phyloP scores from a whole-genome alignment of 768 basidiomycete species.

The Tubosaeta sp. region DNA sequence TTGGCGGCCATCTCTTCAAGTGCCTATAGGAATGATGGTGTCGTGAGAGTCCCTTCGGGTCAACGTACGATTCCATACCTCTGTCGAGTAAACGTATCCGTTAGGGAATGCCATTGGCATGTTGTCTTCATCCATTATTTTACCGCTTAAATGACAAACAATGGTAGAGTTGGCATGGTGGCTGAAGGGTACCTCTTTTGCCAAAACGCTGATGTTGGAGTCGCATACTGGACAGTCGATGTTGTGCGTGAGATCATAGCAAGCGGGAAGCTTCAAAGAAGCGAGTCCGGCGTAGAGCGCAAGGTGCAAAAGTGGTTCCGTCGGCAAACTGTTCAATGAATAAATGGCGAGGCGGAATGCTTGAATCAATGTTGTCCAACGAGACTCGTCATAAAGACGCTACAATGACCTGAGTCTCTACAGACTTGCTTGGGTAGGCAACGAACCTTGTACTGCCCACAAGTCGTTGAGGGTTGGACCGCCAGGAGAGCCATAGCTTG shows the following conservation, averaged over 20 bases:
- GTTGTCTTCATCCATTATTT: constrained; percentile 94
- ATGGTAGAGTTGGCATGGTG: constrained; percentile 96
- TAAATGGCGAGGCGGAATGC: constrained; percentile 87
- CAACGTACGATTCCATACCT: constrained; percentile 44
- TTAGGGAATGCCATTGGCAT: constrained; percentile 89
- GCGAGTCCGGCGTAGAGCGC: constrained; percentile 90
- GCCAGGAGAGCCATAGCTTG: constrained; percentile 76
- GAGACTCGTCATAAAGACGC: constrained; percentile 76
- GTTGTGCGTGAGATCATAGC: constrained; percentile 66
- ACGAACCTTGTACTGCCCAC: constrained; percentile 75
- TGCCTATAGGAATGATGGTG: constrained; percentile 45
- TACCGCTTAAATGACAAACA: constrained; percentile 85
- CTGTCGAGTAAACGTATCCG: constrained; percentile 90
- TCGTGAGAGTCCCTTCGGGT: constrained; percentile 10
- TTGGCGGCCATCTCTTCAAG: constrained; percentile 83
- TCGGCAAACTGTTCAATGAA: constrained; percentile 80
- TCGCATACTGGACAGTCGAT: constrained; percentile 93
- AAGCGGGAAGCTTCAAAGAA: constrained; percentile 84
- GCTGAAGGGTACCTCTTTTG: constrained; percentile 81
- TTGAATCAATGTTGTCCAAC: constrained; percentile 72
- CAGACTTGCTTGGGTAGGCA: constrained; percentile 1
- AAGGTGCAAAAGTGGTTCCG: constrained; percentile 81
- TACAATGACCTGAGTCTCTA: constrained; percentile 30
- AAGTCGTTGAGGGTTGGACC: constrained; percentile 64
- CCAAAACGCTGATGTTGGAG: constrained; percentile 67